Percentiles rank a stretch among this genome's conserved stretches.
These are phyloP conservation scores for Penicillium odoratum DNA, from an alignment of 495 filamentous ascomycete genomes.

Conservation along the genomic window DNA sequence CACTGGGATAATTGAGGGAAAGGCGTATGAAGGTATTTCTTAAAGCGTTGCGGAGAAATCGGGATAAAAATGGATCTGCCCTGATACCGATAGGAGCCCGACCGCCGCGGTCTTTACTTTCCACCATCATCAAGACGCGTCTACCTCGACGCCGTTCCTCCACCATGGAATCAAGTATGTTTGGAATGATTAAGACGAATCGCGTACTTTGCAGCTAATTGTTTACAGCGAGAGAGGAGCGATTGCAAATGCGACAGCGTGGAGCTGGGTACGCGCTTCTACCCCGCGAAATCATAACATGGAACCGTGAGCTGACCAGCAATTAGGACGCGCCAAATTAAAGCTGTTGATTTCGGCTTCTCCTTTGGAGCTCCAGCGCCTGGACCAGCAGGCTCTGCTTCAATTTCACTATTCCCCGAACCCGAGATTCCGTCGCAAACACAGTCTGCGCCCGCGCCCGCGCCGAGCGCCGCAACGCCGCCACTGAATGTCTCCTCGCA, in stretches of 20 bases:
- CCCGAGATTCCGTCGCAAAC: constrained; percentile 20
- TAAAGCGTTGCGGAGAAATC: constrained; percentile 30
- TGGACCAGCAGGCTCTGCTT: constrained; percentile 14
- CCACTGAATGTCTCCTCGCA: constrained; percentile 14
- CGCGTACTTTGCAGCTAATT: constrained; percentile 21
- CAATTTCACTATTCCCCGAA: constrained; percentile 22
- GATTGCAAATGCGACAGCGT: constrained; percentile 58
- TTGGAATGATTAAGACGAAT: background rate
- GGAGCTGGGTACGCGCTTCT: constrained; percentile 54
- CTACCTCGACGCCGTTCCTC: constrained; percentile 37
- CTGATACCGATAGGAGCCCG: constrained; percentile 22
- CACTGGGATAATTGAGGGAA: background rate
- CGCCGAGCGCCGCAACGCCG: constrained; percentile 12
- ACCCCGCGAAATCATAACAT: constrained; percentile 33
- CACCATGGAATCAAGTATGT: constrained; percentile 47
- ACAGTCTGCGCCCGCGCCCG: constrained; percentile 9
- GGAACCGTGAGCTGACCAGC: constrained; percentile 22
- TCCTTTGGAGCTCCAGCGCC: constrained; percentile 38
- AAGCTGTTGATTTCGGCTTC: constrained; percentile 52
- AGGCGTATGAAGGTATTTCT: constrained; percentile 7
- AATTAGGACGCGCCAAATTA: constrained; percentile 46
- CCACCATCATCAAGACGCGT: constrained; percentile 36
- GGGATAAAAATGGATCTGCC: constrained; percentile 33
- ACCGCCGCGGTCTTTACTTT: constrained; percentile 24
- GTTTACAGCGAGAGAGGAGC: constrained; percentile 51